Evolutionary conservation across 116 monocot species (phyloP).

Genomic region (Posidonia oceanica): DNA sequence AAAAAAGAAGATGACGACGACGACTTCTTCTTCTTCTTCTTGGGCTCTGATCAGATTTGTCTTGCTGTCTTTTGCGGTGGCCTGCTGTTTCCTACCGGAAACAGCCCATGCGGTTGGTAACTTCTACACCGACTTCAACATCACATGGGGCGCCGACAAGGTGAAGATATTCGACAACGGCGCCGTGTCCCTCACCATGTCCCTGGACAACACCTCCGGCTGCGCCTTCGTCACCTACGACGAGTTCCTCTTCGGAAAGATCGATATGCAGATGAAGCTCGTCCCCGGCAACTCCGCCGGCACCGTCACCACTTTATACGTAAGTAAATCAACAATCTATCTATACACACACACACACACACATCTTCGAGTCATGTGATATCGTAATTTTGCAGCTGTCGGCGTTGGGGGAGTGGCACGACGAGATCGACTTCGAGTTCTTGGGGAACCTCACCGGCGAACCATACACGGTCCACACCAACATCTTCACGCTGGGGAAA

Average conservation of each 20-base stretch:
- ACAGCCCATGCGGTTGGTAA: neutral
- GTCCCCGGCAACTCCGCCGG: slow-evolving; percentile 20
- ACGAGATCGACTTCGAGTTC: slow-evolving; percentile 27
- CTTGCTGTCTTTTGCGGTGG: no score
- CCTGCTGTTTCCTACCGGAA: neutral
- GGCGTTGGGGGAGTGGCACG: slow-evolving; percentile 11
- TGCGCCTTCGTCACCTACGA: slow-evolving; percentile 5
- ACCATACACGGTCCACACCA: slow-evolving; percentile 19
- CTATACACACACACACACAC: neutral
- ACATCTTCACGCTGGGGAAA: slow-evolving; percentile 15
- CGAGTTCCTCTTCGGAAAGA: slow-evolving; percentile 13
- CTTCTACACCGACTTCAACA: slow-evolving; percentile 6
- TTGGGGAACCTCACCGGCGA: slow-evolving; percentile 18
- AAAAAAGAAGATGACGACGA: no score
- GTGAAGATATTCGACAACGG: neutral
- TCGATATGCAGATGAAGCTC: slow-evolving; percentile 21
- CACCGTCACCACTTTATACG: slow-evolving; percentile 17
- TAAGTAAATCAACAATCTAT: neutral
- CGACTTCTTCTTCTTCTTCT: no score
- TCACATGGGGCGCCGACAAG: slow-evolving; percentile 4
- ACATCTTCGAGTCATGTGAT: neutral
- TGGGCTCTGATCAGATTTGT: no score
- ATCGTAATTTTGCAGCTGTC: slow-evolving; percentile 5
- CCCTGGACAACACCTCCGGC: slow-evolving; percentile 10
- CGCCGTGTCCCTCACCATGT: neutral